phyloP scores from a whole-genome alignment of 495 filamentous ascomycete species.

The Neurospora discreta region DNA sequence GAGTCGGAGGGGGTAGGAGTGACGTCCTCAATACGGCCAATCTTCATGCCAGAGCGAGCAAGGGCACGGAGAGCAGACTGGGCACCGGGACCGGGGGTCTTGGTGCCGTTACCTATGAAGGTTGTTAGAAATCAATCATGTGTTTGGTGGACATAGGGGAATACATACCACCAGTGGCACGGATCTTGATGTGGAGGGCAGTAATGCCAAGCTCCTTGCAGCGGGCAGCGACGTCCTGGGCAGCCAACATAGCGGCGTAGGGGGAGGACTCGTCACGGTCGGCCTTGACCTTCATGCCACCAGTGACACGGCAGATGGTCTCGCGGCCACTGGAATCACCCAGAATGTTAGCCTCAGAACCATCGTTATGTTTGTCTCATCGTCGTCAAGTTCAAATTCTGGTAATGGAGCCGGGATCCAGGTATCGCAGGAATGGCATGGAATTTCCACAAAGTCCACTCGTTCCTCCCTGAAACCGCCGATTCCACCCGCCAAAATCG shows the following conservation, averaged over 20 bases:
- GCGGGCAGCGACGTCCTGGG: constrained; percentile 84
- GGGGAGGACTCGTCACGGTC: constrained; percentile 99
- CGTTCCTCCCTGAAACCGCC: background rate
- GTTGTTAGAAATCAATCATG: background rate
- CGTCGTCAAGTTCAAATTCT: constrained; percentile 11
- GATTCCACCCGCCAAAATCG: background rate
- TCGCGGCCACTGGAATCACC: constrained; percentile 87
- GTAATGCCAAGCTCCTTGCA: constrained; percentile 99
- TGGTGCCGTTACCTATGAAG: constrained; percentile 80
- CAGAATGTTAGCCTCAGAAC: constrained; percentile 49
- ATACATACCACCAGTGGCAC: constrained; percentile 83
- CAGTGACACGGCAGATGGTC: constrained; percentile 98
- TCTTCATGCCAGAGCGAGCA: constrained; percentile 98
- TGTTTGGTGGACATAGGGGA: background rate
- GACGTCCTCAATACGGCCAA: constrained; percentile 98
- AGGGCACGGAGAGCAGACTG: constrained; percentile 98
- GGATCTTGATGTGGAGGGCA: constrained; percentile 99
- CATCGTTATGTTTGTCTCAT: constrained; percentile 8
- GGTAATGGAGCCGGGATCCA: constrained; percentile 10
- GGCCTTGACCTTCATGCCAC: constrained; percentile 99
- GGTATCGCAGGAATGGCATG: constrained; percentile 2
- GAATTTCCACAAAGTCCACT: background rate
- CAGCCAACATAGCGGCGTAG: constrained; percentile 99
- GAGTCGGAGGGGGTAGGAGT: constrained; percentile 97
- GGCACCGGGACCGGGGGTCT: constrained; percentile 96